Evolutionary conservation across 257 asterid genomes (phyloP).

Genomic region (Perilla frutescens): DNA sequence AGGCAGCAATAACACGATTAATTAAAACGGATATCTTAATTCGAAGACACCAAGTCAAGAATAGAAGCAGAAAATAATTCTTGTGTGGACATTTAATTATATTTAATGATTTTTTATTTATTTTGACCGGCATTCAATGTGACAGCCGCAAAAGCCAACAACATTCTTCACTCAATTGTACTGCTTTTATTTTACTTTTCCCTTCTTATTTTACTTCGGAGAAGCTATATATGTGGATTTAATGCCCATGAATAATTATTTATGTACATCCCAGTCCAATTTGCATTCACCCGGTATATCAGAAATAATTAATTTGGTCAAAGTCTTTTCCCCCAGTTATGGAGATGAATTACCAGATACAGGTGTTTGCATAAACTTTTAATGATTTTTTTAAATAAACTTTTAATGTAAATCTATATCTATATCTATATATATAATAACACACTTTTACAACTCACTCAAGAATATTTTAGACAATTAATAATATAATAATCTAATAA

Average conservation of each 20-base stretch:
- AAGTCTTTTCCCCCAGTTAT: conserved; percentile 9
- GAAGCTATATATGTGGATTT: background rate
- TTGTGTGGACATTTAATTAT: conserved; percentile 23
- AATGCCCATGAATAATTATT: background rate
- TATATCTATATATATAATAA: too few relatives aligned
- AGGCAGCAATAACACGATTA: too few relatives aligned
- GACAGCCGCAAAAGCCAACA: conserved; percentile 38
- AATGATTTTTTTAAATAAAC: background rate
- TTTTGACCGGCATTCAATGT: conserved; percentile 41
- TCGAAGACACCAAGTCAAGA: conserved; percentile 32
- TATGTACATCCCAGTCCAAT: background rate
- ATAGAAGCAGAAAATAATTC: conserved; percentile 19
- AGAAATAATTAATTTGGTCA: conserved; percentile 29
- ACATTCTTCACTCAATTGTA: background rate
- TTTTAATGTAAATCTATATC: too few relatives aligned
- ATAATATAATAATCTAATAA: too few relatives aligned
- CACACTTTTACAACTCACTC: too few relatives aligned
- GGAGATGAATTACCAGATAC: conserved; percentile 28
- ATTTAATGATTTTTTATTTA: conserved; percentile 27
- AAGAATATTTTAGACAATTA: too few relatives aligned
- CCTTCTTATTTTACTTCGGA: background rate
- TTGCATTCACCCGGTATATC: background rate
- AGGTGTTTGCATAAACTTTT: background rate
- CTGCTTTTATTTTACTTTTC: background rate
- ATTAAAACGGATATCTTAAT: background rate